Conservation (phyloP, 2,329 filamentous ascomycete species). For the Penicillium polonicum region DNA sequence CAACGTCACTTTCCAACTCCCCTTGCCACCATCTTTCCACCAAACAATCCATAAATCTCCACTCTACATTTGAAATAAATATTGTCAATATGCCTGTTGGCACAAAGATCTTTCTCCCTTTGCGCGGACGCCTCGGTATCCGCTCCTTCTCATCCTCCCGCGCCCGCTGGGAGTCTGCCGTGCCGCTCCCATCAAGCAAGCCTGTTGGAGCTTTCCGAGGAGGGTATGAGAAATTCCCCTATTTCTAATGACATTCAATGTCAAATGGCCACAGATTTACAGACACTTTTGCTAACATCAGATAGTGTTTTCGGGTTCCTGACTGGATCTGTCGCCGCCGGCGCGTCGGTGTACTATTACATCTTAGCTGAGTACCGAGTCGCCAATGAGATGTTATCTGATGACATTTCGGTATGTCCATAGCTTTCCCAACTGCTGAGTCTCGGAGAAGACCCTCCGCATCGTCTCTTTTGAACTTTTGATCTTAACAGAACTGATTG, state of each 20-base stretch:
- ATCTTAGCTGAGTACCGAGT: slow-evolving; percentile 90
- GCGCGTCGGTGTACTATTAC: slow-evolving; percentile 84
- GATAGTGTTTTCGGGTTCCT: slow-evolving; percentile 86
- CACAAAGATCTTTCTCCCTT: slow-evolving; percentile 21
- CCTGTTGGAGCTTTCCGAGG: slow-evolving; percentile 70
- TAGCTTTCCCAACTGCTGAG: background rate
- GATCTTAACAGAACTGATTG: background rate
- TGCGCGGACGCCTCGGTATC: slow-evolving; percentile 25
- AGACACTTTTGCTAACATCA: slow-evolving; percentile 7
- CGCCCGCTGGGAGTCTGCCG: slow-evolving; percentile 37
- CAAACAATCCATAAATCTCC: slow-evolving; percentile 4
- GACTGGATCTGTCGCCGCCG: slow-evolving; percentile 75
- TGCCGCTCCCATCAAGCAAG: slow-evolving; percentile 57
- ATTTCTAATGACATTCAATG: background rate
- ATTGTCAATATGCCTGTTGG: slow-evolving; percentile 16
- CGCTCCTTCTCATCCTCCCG: slow-evolving; percentile 41
- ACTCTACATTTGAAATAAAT: background rate
- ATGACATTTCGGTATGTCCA: slow-evolving; percentile 88
- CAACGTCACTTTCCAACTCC: slow-evolving; percentile 22
- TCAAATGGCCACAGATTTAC: background rate
- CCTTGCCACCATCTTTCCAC: slow-evolving; percentile 14
- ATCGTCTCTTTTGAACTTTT: background rate
- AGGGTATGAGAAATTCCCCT: slow-evolving; percentile 54
- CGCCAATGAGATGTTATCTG: slow-evolving; percentile 86
- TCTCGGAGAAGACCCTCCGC: background rate